Conservation (phyloP, 2,329 filamentous ascomycete genomes). For the Immersiporthe knoxdaviesiana region DNA sequence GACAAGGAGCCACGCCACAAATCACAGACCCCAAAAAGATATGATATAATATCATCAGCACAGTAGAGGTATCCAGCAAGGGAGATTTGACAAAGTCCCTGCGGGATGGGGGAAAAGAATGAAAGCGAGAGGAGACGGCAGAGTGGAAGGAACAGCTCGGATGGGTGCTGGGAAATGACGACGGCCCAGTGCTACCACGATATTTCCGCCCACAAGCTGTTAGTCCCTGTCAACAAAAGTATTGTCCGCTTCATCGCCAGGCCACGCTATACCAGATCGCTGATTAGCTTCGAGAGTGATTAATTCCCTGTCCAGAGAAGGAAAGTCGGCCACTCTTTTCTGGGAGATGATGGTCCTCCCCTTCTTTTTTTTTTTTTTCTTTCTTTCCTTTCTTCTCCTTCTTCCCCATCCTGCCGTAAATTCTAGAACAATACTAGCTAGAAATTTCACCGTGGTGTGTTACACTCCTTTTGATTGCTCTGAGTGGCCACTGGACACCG, state of each 20-base stretch:
- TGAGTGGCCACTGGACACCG: too few species aligned
- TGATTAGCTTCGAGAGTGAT: neutral
- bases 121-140: neutral
- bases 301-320: neutral
- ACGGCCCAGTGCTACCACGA: conserved; percentile 15
- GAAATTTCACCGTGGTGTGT: neutral
- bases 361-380: neutral
- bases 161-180: conserved; percentile 12
- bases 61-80: neutral
- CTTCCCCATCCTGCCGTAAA: neutral
- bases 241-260: conserved; percentile 2
- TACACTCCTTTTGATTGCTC: neutral
- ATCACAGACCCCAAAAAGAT: neutral
- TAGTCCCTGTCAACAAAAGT: conserved; percentile 3
- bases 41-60: neutral
- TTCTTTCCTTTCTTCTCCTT: neutral
- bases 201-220: conserved; percentile 6
- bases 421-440: too few species aligned
- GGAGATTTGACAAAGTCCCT: neutral
- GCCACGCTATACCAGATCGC: neutral
- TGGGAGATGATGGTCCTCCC: neutral
- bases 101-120: neutral
- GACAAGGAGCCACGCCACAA: neutral
- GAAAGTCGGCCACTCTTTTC: neutral
- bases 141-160: conserved; percentile 6